These are phyloP conservation scores for Elsinoe fawcettii DNA, from an alignment of 2,329 filamentous ascomycete species.

Conservation along the genomic window DNA sequence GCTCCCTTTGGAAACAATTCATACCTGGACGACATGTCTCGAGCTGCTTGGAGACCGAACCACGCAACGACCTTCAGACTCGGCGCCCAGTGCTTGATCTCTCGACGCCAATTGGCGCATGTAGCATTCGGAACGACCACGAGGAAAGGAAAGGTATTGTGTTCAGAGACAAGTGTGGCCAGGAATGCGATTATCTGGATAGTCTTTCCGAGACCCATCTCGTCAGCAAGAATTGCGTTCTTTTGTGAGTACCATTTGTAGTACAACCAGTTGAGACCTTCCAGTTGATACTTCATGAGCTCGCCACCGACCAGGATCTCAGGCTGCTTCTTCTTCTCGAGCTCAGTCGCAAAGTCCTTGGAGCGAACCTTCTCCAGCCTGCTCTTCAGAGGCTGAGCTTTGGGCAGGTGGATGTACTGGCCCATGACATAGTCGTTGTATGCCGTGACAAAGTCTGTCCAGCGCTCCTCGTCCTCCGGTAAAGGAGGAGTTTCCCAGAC, in stretches of 20 bases:
- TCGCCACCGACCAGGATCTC: constrained; percentile 65
- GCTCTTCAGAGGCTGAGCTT: constrained; percentile 50
- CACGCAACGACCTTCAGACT: constrained; percentile 83
- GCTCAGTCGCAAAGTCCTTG: constrained; percentile 55
- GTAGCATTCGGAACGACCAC: constrained; percentile 92
- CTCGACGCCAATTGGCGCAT: constrained; percentile 93
- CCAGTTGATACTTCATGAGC: constrained; percentile 87
- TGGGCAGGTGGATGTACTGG: constrained; percentile 59
- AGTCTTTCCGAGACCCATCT: constrained; percentile 97
- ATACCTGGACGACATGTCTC: constrained; percentile 68
- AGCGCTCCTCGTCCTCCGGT: constrained; percentile 57
- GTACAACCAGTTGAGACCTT: constrained; percentile 91
- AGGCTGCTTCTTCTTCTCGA: constrained; percentile 67
- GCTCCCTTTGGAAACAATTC: constrained; percentile 69
- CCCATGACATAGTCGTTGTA: constrained; percentile 82
- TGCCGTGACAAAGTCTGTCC: constrained; percentile 70
- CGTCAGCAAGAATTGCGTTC: constrained; percentile 88
- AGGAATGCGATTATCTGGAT: constrained; percentile 85
- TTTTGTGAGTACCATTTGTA: constrained; percentile 76
- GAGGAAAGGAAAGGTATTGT: constrained; percentile 81
- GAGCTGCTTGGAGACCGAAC: constrained; percentile 68
- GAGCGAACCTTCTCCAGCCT: constrained; percentile 62
- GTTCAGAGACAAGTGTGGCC: constrained; percentile 54
- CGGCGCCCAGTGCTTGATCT: constrained; percentile 91
- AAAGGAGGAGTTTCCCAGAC: constrained; percentile 81